A percentile compares a stretch with the other conserved stretches of the same genome.
Conservation (phyloP, 805 yeast genomes). For the Nakazawaea wyomingensis region DNA sequence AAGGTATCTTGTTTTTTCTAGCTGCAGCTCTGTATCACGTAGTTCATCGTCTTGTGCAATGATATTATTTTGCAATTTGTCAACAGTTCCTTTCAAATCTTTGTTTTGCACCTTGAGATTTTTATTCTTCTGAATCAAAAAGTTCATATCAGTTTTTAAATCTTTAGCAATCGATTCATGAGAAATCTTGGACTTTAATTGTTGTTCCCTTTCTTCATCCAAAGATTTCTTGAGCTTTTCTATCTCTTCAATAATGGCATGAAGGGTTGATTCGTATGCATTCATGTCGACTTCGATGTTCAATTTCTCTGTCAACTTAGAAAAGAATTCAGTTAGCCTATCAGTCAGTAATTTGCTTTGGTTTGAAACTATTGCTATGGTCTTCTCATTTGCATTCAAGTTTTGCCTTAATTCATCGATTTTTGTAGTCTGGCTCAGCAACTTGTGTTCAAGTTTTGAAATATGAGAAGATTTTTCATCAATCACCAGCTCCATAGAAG, state of each 20-base stretch:
- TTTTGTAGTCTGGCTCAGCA: not conserved
- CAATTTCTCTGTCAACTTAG: not conserved
- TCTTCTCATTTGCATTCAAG: not conserved
- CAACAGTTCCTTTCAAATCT: not conserved
- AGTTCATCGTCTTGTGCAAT: not conserved
- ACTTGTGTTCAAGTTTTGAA: not conserved
- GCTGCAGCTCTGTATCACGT: not conserved
- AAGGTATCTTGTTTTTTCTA: not conserved
- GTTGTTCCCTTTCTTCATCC: not conserved
- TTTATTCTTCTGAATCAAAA: not conserved
- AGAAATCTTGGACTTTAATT: not conserved
- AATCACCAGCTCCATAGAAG: not conserved
- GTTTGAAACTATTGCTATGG: too few relatives aligned
- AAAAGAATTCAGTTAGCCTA: too few relatives aligned
- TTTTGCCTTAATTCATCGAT: not conserved
- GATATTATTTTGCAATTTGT: not conserved
- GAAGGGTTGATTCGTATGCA: not conserved
- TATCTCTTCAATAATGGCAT: not conserved
- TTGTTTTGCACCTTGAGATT: not conserved
- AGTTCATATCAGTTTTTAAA: not conserved
- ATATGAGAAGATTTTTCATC: not conserved
- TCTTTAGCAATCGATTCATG: not conserved
- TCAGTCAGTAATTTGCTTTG: too few relatives aligned
- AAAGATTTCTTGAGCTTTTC: not conserved
- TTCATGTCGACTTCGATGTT: not conserved